phyloP scores from a whole-genome alignment of 805 yeast species.

The Pichia eremophila region DNA sequence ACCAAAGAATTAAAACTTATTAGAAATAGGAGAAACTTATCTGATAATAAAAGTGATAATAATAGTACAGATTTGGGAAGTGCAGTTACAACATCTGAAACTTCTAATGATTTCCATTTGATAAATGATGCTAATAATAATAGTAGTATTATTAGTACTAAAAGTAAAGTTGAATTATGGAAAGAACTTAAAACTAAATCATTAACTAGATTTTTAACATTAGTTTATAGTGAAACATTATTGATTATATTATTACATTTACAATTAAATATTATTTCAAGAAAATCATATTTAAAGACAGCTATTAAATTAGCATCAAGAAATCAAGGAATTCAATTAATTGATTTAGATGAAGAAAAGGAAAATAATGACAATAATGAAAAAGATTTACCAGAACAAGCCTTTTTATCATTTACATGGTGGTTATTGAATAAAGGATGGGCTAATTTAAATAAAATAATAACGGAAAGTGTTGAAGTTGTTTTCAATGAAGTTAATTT shows the following conservation, averaged over 20 bases:
- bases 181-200: constrained; percentile 66
- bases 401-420: constrained; percentile 83
- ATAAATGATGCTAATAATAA: background rate
- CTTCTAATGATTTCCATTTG: background rate
- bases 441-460: constrained; percentile 42
- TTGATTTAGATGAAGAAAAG: constrained; percentile 16
- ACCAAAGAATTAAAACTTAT: constrained; percentile 54
- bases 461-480: constrained; percentile 47
- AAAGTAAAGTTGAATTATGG: constrained; percentile 70
- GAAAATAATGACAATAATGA: constrained; percentile 21
- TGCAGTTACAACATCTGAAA: constrained; percentile 10
- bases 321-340: constrained; percentile 25
- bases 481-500: constrained; percentile 62
- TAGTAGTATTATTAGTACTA: background rate
- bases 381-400: constrained; percentile 56
- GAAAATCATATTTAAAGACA: constrained; percentile 74
- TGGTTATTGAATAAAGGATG: constrained; percentile 89
- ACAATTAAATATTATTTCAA: constrained; percentile 81
- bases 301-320: constrained; percentile 62
- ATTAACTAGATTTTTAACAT: constrained; percentile 61
- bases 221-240: constrained; percentile 59
- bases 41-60: constrained; percentile 4
- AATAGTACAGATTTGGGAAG: constrained; percentile 15
- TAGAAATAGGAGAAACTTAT: constrained; percentile 25
- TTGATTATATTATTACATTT: constrained; percentile 71